phyloP scores from a whole-genome alignment of 495 filamentous ascomycete species.

The Penicillium lividum region DNA sequence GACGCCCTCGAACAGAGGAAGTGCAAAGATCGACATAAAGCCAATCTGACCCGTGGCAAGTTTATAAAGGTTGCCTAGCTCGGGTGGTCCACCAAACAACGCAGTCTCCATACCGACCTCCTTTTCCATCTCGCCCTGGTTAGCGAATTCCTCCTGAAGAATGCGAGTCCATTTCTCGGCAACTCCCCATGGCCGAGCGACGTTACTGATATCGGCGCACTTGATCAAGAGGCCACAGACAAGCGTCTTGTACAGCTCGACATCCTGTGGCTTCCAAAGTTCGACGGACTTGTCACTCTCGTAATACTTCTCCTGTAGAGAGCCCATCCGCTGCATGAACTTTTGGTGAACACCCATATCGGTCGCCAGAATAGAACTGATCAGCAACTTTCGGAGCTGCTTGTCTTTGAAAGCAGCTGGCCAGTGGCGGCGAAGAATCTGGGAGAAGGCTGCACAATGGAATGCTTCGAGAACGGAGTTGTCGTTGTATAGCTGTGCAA shows the following conservation, averaged over 20 bases:
- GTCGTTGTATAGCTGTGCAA: slow-evolving; percentile 98
- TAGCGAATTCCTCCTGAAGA: slow-evolving; percentile 88
- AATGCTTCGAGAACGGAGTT: slow-evolving; percentile 96
- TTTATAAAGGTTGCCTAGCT: slow-evolving; percentile 76
- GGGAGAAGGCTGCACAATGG: slow-evolving; percentile 95
- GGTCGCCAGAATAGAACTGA: slow-evolving; percentile 91
- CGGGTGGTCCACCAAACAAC: slow-evolving; percentile 78
- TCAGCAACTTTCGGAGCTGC: slow-evolving; percentile 84
- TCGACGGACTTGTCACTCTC: slow-evolving; percentile 59
- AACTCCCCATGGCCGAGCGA: slow-evolving; percentile 79
- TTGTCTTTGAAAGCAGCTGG: slow-evolving; percentile 72
- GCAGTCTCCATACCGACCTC: slow-evolving; percentile 85
- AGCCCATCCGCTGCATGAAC: slow-evolving; percentile 83
- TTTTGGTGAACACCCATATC: slow-evolving; percentile 97
- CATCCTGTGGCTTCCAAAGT: slow-evolving; percentile 69
- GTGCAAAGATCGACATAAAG: slow-evolving; percentile 95
- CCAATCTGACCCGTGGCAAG: slow-evolving; percentile 85
- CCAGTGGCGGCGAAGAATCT: slow-evolving; percentile 94
- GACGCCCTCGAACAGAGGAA: slow-evolving; percentile 84
- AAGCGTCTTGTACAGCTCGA: slow-evolving; percentile 73
- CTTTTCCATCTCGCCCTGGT: slow-evolving; percentile 88
- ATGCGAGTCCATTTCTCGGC: slow-evolving; percentile 87
- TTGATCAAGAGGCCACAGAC: slow-evolving; percentile 91
- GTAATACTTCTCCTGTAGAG: slow-evolving; percentile 72
- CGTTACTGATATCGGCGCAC: slow-evolving; percentile 98